These are phyloP conservation scores for Ophioceras dolichostomum DNA, from an alignment of 2,329 filamentous ascomycete genomes.

Conservation along the genomic window DNA sequence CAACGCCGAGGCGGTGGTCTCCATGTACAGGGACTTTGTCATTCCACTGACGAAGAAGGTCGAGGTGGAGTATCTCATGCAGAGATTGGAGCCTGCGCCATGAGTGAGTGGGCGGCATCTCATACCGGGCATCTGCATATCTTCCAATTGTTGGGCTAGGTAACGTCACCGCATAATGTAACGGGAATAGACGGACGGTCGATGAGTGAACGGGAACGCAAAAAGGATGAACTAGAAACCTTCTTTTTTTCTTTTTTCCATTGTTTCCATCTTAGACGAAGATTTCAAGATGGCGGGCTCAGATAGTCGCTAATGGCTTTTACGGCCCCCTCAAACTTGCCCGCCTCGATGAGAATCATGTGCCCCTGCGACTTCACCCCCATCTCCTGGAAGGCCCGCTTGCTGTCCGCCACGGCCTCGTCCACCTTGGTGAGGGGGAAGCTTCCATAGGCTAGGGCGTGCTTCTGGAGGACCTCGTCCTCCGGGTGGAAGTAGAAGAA, in stretches of 20 bases:
- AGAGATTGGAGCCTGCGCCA: slow-evolving; percentile 46
- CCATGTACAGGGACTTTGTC: slow-evolving; percentile 84
- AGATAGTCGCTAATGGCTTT: slow-evolving; percentile 68
- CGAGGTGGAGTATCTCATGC: slow-evolving; percentile 97
- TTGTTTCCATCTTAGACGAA: background rate
- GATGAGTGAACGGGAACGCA: slow-evolving; percentile 4
- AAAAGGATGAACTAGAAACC: slow-evolving; percentile 3
- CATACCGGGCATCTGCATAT: too few relatives aligned
- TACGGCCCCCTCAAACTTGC: slow-evolving; percentile 63
- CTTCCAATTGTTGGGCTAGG: too few relatives aligned
- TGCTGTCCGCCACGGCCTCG: slow-evolving; percentile 76
- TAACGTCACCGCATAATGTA: too few relatives aligned
- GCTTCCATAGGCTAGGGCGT: slow-evolving; percentile 56
- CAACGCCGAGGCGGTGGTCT: slow-evolving; percentile 79
- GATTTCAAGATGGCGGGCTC: slow-evolving; percentile 27
- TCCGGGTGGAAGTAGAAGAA: slow-evolving; percentile 91
- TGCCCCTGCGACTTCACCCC: slow-evolving; percentile 77
- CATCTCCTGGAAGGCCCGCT: slow-evolving; percentile 86
- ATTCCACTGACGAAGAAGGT: slow-evolving; percentile 98
- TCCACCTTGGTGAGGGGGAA: slow-evolving; percentile 74
- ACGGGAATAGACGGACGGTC: too few relatives aligned
- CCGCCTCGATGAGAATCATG: slow-evolving; percentile 75
- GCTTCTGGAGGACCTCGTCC: slow-evolving; percentile 75
- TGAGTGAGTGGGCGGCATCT: too few relatives aligned
- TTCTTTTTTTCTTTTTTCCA: slow-evolving; percentile 11